Conservation (phyloP, 768 basidiomycete species). For the Tricholoma hemisulphureum region DNA sequence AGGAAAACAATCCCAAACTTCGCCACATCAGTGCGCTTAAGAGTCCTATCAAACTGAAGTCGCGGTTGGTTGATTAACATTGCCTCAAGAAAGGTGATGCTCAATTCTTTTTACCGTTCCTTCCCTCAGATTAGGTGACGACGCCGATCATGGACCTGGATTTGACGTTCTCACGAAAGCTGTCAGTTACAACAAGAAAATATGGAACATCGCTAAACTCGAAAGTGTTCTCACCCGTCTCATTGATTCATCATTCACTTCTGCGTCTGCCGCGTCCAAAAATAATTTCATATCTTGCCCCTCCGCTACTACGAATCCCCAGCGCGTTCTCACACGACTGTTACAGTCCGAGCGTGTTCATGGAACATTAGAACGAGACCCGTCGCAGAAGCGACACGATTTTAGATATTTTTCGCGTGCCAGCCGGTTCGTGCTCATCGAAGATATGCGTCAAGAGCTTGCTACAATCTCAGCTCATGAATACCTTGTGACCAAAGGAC, state of each 20-base stretch:
- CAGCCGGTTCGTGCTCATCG: slow-evolving; percentile 83
- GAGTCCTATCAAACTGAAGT: slow-evolving; percentile 66
- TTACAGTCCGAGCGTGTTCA: slow-evolving; percentile 81
- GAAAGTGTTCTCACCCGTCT: slow-evolving; percentile 73
- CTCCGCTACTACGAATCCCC: slow-evolving; percentile 28
- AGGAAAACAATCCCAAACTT: slow-evolving; percentile 59
- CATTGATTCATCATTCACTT: slow-evolving; percentile 33
- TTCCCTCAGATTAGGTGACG: slow-evolving; percentile 10
- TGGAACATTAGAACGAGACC: slow-evolving; percentile 91
- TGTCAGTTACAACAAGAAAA: slow-evolving; percentile 70
- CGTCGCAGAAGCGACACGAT: slow-evolving; percentile 82
- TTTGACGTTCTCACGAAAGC: slow-evolving; percentile 65
- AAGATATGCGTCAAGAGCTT: slow-evolving; percentile 81
- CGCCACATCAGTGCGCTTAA: slow-evolving; percentile 37
- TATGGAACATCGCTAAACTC: slow-evolving; percentile 78
- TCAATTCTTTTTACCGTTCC: neutral
- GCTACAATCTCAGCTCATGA: slow-evolving; percentile 85
- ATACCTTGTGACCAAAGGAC: slow-evolving; percentile 58
- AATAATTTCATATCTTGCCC: slow-evolving; percentile 14
- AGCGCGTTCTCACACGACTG: slow-evolving; percentile 56
- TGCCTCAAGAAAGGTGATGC: neutral
- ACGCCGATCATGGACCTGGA: slow-evolving; percentile 12
- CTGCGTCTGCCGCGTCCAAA: slow-evolving; percentile 22
- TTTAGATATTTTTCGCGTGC: slow-evolving; percentile 80
- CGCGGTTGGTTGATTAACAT: slow-evolving; percentile 43